Percentiles rank a stretch among this genome's conserved stretches.
Conservation (phyloP, 1,284 basidiomycete species). For the Neonothopanus nambi region DNA sequence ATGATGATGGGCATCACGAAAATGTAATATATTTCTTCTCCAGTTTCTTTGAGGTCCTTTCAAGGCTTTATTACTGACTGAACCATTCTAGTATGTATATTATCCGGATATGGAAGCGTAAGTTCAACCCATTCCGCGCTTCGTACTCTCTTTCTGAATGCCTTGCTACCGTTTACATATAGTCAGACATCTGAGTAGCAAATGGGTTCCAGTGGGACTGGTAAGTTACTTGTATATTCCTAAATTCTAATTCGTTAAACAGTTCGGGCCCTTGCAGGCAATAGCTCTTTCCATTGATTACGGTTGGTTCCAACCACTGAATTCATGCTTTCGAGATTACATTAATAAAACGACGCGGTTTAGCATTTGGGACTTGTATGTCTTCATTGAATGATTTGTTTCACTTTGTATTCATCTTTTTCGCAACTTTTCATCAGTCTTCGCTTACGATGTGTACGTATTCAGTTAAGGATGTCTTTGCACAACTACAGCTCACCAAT, state of each 20-base stretch:
- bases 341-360: background rate
- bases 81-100: slow-evolving; percentile 7
- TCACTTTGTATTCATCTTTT: background rate
- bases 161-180: background rate
- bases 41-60: background rate
- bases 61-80: background rate
- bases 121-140: background rate
- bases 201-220: slow-evolving; percentile 13
- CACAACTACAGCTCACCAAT: background rate
- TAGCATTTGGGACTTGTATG: slow-evolving; percentile 14
- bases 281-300: slow-evolving; percentile 4
- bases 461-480: background rate
- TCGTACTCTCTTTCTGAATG: background rate
- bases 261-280: background rate
- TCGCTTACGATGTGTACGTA: slow-evolving; percentile 12
- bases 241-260: background rate
- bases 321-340: background rate
- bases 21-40: background rate
- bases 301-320: slow-evolving; percentile 4
- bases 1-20: slow-evolving; percentile 14
- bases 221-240: background rate
- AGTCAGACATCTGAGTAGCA: slow-evolving; percentile 7
- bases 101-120: slow-evolving; percentile 14
- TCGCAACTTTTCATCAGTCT: background rate
- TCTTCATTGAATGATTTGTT: background rate